Base-by-base conservation (phyloP, 2,329 filamentous ascomycete genomes). In the Cryphonectria radicalis region DNA sequence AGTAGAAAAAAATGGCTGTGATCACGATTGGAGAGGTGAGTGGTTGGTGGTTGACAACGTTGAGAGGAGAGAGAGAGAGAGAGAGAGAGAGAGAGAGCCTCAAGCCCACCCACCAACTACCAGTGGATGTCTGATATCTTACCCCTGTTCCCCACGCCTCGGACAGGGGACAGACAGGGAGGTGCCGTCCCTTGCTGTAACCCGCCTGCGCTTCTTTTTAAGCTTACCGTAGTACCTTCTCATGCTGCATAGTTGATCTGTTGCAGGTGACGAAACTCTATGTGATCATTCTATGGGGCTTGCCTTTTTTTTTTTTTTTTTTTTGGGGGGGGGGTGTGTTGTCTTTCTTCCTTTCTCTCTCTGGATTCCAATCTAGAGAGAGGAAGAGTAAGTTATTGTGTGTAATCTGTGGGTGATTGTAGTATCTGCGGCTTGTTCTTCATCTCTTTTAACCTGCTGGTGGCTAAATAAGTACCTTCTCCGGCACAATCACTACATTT, bases 91-190 rank as follows among this genome's bases (percentile, higher is more conserved):
- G 17, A 62, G 17, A 62, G 59, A 62, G 59, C 57, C 57, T 19
- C 57, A 60, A 19, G 19, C 7, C 46, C 46, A 22, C 6, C 46
- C 46, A 50, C 46, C n/a, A 50, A 25, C 42, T 14, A 43, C 42
- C 42, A 43, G 42, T 17, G 42, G 5, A n/a, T 50, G 46, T 50
- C 46, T 50, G 46, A 50, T 50, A 62, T 22, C 28, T 37, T 37
- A 37, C 59, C 59, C 59, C 59, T 62, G 59, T 62, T 35, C 17
- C 59, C 59, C 59, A n/a, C 59, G 10, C 59, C 59, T 40, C 59
- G 35, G 32, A 60, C 57, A 28, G 53, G 57, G 25, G 32, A 37
- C 28, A 25, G 32, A 37, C 28, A 25, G n/a, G 57, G 25, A 37
- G 57, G 25, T 17, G 57, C 57, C 35, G 28, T 37, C 57, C 14